Evolutionary conservation across 768 basidiomycete genomes (phyloP), one percentile per base, ranked within the genome.

Genomic region (Xerocomellus chrysenteron): DNA sequence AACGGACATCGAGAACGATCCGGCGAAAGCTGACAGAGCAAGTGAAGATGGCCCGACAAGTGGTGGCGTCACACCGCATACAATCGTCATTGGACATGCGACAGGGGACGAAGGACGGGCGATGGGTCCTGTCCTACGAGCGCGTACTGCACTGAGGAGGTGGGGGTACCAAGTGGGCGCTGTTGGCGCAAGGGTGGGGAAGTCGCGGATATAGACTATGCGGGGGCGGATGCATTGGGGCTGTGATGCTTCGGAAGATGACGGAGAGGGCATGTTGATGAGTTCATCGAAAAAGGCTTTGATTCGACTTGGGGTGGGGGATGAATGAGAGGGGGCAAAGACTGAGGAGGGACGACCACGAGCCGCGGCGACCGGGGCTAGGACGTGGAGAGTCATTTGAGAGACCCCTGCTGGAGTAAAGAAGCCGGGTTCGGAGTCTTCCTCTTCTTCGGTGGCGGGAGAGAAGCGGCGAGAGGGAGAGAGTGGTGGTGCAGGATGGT

Each of bases 41-140:
- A 57, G 12, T 64, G 72, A 47, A 63, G 67, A 60, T 11, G 82
- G 75, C n/a, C 82, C 79, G 14, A 83, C 74, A n/a, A 93, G 73
- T 4, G 90, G 75, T 28, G 94, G 92, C 1, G 88, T 86, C 65
- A 92, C 84, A n/a, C 93, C 92, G 64, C 96, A 90, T 17, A 97
- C 78, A 46, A 97, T 92, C 9, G 87, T 83, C 63, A 87, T 90
- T 3, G 93, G 91, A 65, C 84, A 84, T 36, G 72, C 61, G 13
- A 85, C 80, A 2, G 84, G 80, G n/a, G 84, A 82, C 6, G 82
- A 77, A 12, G 84, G 78, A 30, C 83, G 77, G 1, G 84, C 73
- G 9, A 87, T 74, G 4, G 86, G 78, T 2, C 88, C 86, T 59
- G 83, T 80, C 33, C 94, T 82, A 37, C 92, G 81, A 53, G 85